phyloP scores from a whole-genome alignment of 306 rosid species.

The Psophocarpus tetragonolobus region DNA sequence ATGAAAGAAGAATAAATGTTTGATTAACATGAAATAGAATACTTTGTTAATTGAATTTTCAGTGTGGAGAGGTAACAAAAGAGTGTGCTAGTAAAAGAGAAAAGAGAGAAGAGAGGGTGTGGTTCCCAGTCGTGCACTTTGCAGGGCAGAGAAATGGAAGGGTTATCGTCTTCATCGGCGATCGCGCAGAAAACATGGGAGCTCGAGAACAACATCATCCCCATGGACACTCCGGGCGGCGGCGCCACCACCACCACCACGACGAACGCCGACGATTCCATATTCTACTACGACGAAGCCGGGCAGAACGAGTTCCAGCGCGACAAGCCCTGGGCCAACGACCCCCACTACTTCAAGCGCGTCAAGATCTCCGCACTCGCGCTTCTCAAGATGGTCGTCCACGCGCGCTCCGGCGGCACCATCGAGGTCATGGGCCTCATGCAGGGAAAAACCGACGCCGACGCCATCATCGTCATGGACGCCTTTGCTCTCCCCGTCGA shows the following conservation, averaged over 20 bases:
- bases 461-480: constrained; percentile 91
- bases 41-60: neutral
- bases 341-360: constrained; percentile 94
- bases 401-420: constrained; percentile 96
- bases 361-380: constrained; percentile 98
- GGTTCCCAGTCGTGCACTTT: neutral
- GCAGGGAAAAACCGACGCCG: constrained; percentile 96
- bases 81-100: neutral
- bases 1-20: neutral
- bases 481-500: constrained; percentile 95
- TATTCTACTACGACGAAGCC: constrained; percentile 85
- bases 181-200: constrained; percentile 95
- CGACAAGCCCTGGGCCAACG: constrained; percentile 84
- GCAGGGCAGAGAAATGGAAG: constrained; percentile 19
- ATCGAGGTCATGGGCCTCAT: constrained; percentile 98
- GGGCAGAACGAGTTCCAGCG: constrained; percentile 74
- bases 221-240: constrained; percentile 68
- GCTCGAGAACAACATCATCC: constrained; percentile 79
- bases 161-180: constrained; percentile 40
- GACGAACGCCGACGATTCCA: constrained; percentile 66
- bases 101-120: neutral
- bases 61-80: neutral
- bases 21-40: neutral
- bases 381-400: constrained; percentile 96
- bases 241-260: constrained; percentile 63